Percentiles rank a stretch among this genome's conserved stretches.
Evolutionary conservation across 495 filamentous ascomycete species (phyloP).

Genomic region (Barbatosphaeria neglecta): DNA sequence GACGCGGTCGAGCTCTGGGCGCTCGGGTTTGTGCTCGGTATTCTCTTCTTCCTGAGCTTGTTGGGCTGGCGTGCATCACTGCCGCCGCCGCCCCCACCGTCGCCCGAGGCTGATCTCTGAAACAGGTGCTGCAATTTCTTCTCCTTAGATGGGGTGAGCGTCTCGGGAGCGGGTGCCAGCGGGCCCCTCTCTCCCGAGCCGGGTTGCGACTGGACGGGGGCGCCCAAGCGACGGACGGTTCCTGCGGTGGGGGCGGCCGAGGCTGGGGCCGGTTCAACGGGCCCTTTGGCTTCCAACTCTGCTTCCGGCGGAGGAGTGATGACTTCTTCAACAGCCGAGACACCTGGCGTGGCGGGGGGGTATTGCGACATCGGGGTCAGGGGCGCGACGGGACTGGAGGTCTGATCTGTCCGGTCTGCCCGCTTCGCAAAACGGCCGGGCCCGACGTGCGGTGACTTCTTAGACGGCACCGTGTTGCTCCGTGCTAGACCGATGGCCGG

Average conservation of each 20-base stretch:
- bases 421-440: slow-evolving; percentile 35
- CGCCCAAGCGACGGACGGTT: too few relatives aligned
- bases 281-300: too few relatives aligned
- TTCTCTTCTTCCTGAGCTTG: slow-evolving; percentile 73
- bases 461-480: slow-evolving; percentile 93
- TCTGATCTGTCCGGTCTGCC: slow-evolving; percentile 11
- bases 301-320: slow-evolving; percentile 11
- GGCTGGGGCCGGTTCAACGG: too few relatives aligned
- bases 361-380: slow-evolving; percentile 15
- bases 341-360: slow-evolving; percentile 6
- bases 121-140: slow-evolving; percentile 59
- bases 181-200: slow-evolving; percentile 30
- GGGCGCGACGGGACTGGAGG: slow-evolving; percentile 18
- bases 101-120: slow-evolving; percentile 49
- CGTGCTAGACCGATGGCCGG: slow-evolving; percentile 59
- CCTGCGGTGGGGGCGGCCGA: too few relatives aligned
- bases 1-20: slow-evolving; percentile 79
- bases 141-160: slow-evolving; percentile 56
- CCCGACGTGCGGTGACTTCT: slow-evolving; percentile 65
- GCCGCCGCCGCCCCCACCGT: too few relatives aligned
- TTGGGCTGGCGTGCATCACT: slow-evolving; percentile 60
- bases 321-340: slow-evolving; percentile 15
- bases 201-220: too few relatives aligned
- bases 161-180: slow-evolving; percentile 25
- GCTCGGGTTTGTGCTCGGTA: slow-evolving; percentile 63